Evolutionary conservation across 805 yeast genomes (phyloP).

Genomic region (Cyberlindnera sargentensis): DNA sequence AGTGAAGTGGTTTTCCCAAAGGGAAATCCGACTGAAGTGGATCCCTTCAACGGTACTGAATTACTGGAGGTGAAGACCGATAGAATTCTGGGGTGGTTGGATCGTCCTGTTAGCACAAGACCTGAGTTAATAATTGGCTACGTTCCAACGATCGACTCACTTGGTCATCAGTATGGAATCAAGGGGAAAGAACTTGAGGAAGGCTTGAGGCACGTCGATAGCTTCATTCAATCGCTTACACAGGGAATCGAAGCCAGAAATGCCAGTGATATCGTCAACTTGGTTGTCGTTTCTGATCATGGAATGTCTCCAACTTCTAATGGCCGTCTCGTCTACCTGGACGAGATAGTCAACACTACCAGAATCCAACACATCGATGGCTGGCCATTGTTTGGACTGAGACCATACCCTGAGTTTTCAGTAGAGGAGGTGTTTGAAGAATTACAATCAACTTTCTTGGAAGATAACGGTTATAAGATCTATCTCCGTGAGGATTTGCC

Average conservation of each 20-base stretch:
- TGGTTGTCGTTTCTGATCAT: slow-evolving; percentile 80
- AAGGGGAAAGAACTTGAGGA: slow-evolving; percentile 47
- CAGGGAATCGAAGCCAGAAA: slow-evolving; percentile 46
- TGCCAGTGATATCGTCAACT: slow-evolving; percentile 57
- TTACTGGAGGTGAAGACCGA: slow-evolving; percentile 46
- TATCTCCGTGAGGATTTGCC: slow-evolving; percentile 51
- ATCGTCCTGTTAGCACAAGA: slow-evolving; percentile 41
- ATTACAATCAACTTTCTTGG: slow-evolving; percentile 27
- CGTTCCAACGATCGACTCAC: slow-evolving; percentile 76
- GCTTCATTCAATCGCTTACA: slow-evolving; percentile 44
- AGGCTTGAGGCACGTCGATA: slow-evolving; percentile 60
- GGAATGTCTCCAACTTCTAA: slow-evolving; percentile 88
- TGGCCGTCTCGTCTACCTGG: slow-evolving; percentile 61
- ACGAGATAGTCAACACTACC: slow-evolving; percentile 52
- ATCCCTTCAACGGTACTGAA: slow-evolving; percentile 60
- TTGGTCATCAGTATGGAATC: slow-evolving; percentile 70
- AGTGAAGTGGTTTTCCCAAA: slow-evolving; percentile 58
- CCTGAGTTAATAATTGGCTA: slow-evolving; percentile 76
- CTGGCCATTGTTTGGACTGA: slow-evolving; percentile 78
- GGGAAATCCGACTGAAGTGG: slow-evolving; percentile 47
- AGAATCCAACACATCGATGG: slow-evolving; percentile 64
- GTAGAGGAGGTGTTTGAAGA: slow-evolving; percentile 41
- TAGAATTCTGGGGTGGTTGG: slow-evolving; percentile 64
- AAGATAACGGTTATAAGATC: slow-evolving; percentile 34
- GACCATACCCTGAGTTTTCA: slow-evolving; percentile 41